Evolutionary conservation across 2,329 filamentous ascomycete species (phyloP), one percentile per base, ranked within the genome.

Genomic region (Fusarium pseudoanthophilum): DNA sequence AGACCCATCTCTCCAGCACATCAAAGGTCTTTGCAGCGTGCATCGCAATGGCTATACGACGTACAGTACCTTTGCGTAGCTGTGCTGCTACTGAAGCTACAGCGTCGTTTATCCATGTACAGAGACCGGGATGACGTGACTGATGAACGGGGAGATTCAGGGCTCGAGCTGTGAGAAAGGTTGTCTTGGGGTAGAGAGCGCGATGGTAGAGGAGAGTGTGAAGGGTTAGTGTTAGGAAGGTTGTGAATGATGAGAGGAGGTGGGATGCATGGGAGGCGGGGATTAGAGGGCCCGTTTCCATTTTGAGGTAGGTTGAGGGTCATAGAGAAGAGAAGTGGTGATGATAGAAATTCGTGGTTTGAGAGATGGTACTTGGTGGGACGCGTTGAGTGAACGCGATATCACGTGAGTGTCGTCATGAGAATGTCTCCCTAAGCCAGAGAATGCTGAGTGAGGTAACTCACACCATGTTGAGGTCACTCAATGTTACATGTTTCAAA

Each of bases 201-300:
- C 95, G 93, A 78, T 96, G 91, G 85, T 91, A 95, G 75, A 97
- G 90, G 77, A 98, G 91, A 67, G 94, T 93, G 86, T 98, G 95
- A 72, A 95, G 90, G 77, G 93, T 89, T 71, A 95, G 90, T 69
- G 91, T 93, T 63, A 97, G 89, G 84, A 97, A 97, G 78, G 91
- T 89, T 70, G 89, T 89, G 83, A 97, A 95, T 58, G 91, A 89
- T 64, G 86, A 83, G 73, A 95, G 87, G 74, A 95, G 89, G 59
- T 66, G 51, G 5, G 77, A 61, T 32, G 80, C 79, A 84, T 84
- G 78, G 26, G 79, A 70, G 15, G 81, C 72, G 28, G 83, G 75
- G 67, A 87, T 73, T 49, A 73, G 68, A 13, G 64, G 63, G 18
- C 67, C 69, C 13, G 45, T 36, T 11, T 64, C 62, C 64, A 69